These are phyloP conservation scores for Arabis alpina DNA, from an alignment of 345 rosid species.

Conservation along the genomic window DNA sequence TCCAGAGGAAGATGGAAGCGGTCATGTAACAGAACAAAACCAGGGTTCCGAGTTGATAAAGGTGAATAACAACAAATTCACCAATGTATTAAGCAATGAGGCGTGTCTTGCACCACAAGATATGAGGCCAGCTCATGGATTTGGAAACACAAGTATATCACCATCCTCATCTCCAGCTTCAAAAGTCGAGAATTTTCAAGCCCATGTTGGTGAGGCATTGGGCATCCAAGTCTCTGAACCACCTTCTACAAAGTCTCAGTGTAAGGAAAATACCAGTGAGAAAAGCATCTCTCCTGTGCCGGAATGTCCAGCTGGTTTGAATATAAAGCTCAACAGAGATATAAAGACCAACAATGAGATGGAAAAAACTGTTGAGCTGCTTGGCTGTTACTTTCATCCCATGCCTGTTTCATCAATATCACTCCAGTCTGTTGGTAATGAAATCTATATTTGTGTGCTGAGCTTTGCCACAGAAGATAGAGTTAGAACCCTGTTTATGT, in stretches of 20 bases:
- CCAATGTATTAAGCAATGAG: conserved; percentile 27
- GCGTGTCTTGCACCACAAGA: conserved; percentile 34
- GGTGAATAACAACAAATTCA: conserved; percentile 32
- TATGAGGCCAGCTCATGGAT: conserved; percentile 29
- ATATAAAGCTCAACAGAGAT: conserved; percentile 44
- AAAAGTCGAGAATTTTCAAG: conserved; percentile 38
- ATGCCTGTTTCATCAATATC: conserved; percentile 60
- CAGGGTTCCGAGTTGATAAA: conserved; percentile 34
- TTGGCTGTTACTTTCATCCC: conserved; percentile 85
- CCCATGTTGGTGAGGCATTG: conserved; percentile 39
- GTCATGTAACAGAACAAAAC: conserved; percentile 38
- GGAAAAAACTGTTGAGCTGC: conserved; percentile 50
- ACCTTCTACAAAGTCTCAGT: conserved; percentile 34
- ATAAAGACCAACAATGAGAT: conserved; percentile 53
- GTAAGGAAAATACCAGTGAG: conserved; percentile 38
- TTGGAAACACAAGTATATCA: conserved; percentile 37
- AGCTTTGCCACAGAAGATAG: conserved; percentile 57
- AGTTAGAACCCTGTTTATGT: conserved; percentile 60
- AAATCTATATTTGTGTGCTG: conserved; percentile 61
- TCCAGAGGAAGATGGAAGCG: conserved; percentile 20
- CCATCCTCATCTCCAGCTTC: conserved; percentile 40
- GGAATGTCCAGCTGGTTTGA: conserved; percentile 44
- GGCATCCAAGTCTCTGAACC: conserved; percentile 41
- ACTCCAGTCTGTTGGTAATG: conserved; percentile 55
- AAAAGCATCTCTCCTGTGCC: conserved; percentile 28